phyloP scores from a whole-genome alignment of 202 grass and related monocot species.

The Bolboschoenoplectus hybrid region DNA sequence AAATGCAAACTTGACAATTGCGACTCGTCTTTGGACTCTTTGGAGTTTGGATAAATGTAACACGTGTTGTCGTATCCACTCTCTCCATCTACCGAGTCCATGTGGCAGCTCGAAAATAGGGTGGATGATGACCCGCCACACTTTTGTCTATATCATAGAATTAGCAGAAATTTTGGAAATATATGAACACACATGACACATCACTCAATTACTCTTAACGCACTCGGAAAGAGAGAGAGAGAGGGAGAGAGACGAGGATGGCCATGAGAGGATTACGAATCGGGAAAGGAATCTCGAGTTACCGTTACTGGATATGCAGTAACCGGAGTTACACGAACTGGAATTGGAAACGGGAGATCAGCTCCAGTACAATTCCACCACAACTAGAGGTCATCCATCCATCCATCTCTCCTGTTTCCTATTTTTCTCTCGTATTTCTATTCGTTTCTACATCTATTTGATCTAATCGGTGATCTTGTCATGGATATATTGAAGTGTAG shows the following conservation, averaged over 20 bases:
- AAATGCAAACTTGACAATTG: neutral
- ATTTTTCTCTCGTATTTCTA: neutral
- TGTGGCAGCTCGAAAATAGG: neutral
- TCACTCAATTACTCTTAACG: neutral
- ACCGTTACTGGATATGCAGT: conserved; percentile 18
- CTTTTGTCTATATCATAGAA: neutral
- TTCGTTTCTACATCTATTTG: neutral
- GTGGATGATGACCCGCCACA: neutral
- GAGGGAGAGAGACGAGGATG: neutral
- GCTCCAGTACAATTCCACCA: conserved; percentile 52
- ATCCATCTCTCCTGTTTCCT: neutral
- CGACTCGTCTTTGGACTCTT: neutral
- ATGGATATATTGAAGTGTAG: conserved; percentile 46
- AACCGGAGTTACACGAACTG: conserved; percentile 41
- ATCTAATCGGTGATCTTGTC: conserved; percentile 30
- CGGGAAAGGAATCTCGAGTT: conserved; percentile 28
- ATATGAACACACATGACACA: neutral
- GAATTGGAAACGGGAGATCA: conserved; percentile 43
- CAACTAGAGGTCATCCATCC: conserved; percentile 59
- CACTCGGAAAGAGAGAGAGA: neutral
- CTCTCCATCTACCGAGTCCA: neutral
- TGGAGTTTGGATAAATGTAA: neutral
- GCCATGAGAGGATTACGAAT: conserved; percentile 43
- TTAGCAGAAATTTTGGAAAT: neutral
- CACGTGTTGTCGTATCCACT: too few relatives aligned